These are phyloP conservation scores for Blastobotrys persicus DNA, from an alignment of 1,139 yeast species.

Conservation along the genomic window DNA sequence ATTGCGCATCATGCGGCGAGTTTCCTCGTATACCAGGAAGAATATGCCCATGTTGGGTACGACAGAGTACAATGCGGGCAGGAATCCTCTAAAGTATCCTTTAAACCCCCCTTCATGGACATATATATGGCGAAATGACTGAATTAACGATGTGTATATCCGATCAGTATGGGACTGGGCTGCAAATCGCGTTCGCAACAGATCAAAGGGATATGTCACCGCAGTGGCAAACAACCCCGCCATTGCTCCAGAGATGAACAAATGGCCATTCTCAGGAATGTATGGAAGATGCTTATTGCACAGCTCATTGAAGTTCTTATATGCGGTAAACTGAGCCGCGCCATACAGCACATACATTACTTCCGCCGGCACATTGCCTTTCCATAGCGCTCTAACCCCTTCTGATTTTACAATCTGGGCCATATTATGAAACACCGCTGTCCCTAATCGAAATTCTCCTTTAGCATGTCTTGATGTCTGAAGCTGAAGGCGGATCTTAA, in stretches of 20 bases:
- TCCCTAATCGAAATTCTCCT: constrained; percentile 28
- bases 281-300: constrained; percentile 36
- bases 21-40: constrained; percentile 61
- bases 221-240: constrained; percentile 76
- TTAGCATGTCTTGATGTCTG: constrained; percentile 30
- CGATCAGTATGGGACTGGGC: constrained; percentile 35
- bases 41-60: constrained; percentile 66
- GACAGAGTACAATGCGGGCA: constrained; percentile 61
- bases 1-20: constrained; percentile 18
- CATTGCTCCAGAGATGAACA: constrained; percentile 64
- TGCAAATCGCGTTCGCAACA: constrained; percentile 78
- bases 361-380: constrained; percentile 93
- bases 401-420: constrained; percentile 44
- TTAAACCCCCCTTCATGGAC: constrained; percentile 53
- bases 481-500: constrained; percentile 82
- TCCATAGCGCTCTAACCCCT: constrained; percentile 75
- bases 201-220: constrained; percentile 82
- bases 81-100: constrained; percentile 65
- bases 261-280: constrained; percentile 44
- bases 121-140: constrained; percentile 46
- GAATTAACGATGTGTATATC: constrained; percentile 48
- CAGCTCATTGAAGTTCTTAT: constrained; percentile 51
- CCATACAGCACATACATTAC: constrained; percentile 82
- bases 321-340: constrained; percentile 76
- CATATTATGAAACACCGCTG: constrained; percentile 37